Evolutionary conservation across 2,329 filamentous ascomycete species (phyloP).

Genomic region (Ophiosphaerella herpotricha): DNA sequence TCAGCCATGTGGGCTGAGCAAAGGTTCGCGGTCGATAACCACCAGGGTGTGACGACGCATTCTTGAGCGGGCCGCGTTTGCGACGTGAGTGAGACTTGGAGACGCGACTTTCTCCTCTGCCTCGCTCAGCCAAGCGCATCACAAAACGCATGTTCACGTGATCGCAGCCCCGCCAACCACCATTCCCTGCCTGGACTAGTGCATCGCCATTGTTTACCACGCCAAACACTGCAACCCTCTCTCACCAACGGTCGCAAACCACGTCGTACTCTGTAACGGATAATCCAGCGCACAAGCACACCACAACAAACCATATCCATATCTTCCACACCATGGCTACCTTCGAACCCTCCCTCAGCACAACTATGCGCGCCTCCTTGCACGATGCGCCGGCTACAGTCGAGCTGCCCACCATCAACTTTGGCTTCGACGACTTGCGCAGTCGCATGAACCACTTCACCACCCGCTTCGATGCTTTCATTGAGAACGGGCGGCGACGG

Average conservation of each 20-base stretch:
- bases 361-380: constrained; percentile 64
- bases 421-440: constrained; percentile 93
- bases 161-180: constrained; percentile 7
- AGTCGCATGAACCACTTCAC: constrained; percentile 95
- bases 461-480: constrained; percentile 87
- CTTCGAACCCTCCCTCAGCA: constrained; percentile 73
- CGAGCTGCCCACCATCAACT: constrained; percentile 87
- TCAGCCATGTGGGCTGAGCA: constrained; percentile 62
- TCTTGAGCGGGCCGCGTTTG: constrained; percentile 6
- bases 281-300: background rate
- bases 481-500: constrained; percentile 85
- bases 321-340: constrained; percentile 57
- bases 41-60: constrained; percentile 25
- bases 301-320: background rate
- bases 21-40: constrained; percentile 17
- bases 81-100: constrained; percentile 10
- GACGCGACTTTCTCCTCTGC: constrained; percentile 1
- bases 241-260: constrained; percentile 15
- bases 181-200: constrained; percentile 12
- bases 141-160: constrained; percentile 37
- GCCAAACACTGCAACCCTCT: constrained; percentile 29
- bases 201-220: constrained; percentile 32
- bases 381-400: constrained; percentile 69
- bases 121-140: constrained; percentile 14
- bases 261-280: constrained; percentile 14